These are phyloP conservation scores for Margaritispora aquatica DNA, from an alignment of 495 filamentous ascomycete species.

Conservation along the genomic window DNA sequence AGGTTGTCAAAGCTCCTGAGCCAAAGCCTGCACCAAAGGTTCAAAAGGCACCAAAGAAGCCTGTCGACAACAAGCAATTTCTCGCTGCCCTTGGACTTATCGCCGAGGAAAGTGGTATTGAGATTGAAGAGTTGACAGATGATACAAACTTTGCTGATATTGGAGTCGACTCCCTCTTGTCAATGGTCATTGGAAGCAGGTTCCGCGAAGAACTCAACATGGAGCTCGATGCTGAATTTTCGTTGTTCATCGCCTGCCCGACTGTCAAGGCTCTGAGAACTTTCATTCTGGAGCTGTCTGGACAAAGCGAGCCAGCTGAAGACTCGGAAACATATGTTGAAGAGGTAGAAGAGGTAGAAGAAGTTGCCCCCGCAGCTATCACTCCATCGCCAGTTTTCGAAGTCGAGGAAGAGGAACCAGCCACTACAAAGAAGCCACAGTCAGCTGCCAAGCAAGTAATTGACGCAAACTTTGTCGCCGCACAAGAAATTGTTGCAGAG, in stretches of 20 bases:
- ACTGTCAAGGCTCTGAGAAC: slow-evolving; percentile 34
- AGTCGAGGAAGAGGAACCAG: not conserved
- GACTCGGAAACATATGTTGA: too few relatives aligned
- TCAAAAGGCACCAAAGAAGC: too few relatives aligned
- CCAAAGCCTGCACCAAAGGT: too few relatives aligned
- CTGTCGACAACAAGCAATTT: not conserved
- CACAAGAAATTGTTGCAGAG: slow-evolving; percentile 38
- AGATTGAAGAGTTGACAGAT: slow-evolving; percentile 31
- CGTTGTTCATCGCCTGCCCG: slow-evolving; percentile 38
- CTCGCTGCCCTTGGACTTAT: slow-evolving; percentile 25
- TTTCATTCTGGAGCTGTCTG: not conserved
- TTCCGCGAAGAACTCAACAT: slow-evolving; percentile 36
- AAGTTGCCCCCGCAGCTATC: not conserved
- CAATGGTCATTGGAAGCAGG: slow-evolving; percentile 33
- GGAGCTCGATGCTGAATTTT: slow-evolving; percentile 24
- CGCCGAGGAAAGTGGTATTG: slow-evolving; percentile 38
- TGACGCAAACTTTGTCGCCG: not conserved
- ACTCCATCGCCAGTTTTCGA: not conserved
- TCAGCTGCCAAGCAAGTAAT: not conserved
- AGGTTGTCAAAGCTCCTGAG: too few relatives aligned
- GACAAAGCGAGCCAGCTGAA: not conserved
- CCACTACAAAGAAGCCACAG: not conserved
- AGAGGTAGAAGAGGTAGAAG: too few relatives aligned
- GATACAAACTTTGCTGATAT: slow-evolving; percentile 34
- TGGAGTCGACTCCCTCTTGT: slow-evolving; percentile 45